Base-by-base conservation (phyloP, 768 basidiomycete species). In the Agaricus blazei region DNA sequence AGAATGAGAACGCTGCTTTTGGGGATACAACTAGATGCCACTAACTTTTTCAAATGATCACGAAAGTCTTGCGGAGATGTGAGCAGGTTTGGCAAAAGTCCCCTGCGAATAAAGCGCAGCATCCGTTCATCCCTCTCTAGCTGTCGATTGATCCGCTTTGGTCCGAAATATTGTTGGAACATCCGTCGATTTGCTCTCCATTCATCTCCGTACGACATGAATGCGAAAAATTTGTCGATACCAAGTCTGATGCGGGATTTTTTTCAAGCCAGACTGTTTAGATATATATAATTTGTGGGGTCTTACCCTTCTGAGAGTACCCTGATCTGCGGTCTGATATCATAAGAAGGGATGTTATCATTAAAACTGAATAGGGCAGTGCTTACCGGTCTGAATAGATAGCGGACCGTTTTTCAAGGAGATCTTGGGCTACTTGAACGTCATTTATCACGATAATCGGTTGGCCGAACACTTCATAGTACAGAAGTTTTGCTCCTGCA, bases 351-450 rank as follows among this genome's bases (percentile, higher is more conserved):
- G 24, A 19, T 28, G n/a, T 44, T 31, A 15, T 7, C 23, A 5
- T 24, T 6, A n/a, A 9, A 12, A 9, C 4, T 12, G 7, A 11
- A 2, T 28, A 3, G 28, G 2, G 6, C 23, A 11, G 3, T 9
- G 12, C 37, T 15, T 37, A 59, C 50, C 53, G 37, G 43, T 43
- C 41, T 4, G 50, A 55, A 27, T 62, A 62, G 6, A 54, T 41
- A 34, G 34, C 34, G 19, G 78, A 80, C 5, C 79, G 71, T 57
- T 77, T 83, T 48, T 84, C 83, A 38, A 85, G 77, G 0, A 85
- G 73, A 28, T 84, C 82, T 42, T 68, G 68, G 1, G 75, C 75
- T 1, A 71, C 67, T 44, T 75, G 60, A n/a, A 70, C 63, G 3
- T 76, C 72, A 62, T 82, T 83, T 2, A 71, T 59, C 50, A 71